Conservation (phyloP, 495 filamentous ascomycete species). For the Parathielavia hyrcaniae region DNA sequence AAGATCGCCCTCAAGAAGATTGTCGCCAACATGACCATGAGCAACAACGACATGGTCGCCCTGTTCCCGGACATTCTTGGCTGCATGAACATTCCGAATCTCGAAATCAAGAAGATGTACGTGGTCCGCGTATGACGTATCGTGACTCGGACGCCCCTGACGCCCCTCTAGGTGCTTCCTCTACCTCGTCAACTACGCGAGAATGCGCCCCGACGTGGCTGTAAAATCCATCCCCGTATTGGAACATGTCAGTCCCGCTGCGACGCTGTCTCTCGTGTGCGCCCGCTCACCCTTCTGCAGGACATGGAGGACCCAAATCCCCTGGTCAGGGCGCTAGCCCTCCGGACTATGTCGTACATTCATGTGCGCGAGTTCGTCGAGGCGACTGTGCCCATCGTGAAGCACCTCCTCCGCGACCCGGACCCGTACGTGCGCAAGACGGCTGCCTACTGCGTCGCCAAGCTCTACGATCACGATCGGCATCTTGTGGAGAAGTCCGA, state of each 20-base stretch:
- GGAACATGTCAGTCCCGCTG: slow-evolving; percentile 55
- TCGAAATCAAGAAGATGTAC: slow-evolving; percentile 99
- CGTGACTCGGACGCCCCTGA: slow-evolving; percentile 1
- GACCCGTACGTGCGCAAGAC: slow-evolving; percentile 99
- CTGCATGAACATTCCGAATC: slow-evolving; percentile 86
- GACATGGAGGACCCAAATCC: slow-evolving; percentile 94
- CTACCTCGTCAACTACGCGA: slow-evolving; percentile 93
- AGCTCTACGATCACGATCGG: slow-evolving; percentile 94
- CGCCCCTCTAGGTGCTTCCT: slow-evolving; percentile 76
- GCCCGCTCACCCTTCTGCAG: slow-evolving; percentile 38
- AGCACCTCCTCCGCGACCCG: slow-evolving; percentile 72
- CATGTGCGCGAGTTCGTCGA: slow-evolving; percentile 96
- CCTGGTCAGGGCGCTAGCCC: slow-evolving; percentile 82
- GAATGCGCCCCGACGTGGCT: slow-evolving; percentile 90
- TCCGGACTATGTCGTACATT: slow-evolving; percentile 95
- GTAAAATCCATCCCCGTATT: slow-evolving; percentile 87
- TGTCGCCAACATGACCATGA: slow-evolving; percentile 99
- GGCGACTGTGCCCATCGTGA: slow-evolving; percentile 77
- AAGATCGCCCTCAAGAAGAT: slow-evolving; percentile 99
- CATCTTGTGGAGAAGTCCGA: slow-evolving; percentile 83
- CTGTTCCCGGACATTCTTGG: slow-evolving; percentile 91
- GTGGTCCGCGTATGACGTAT: slow-evolving; percentile 20
- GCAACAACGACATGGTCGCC: slow-evolving; percentile 99
- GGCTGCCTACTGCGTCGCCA: slow-evolving; percentile 91
- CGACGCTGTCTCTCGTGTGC: not conserved